These are phyloP conservation scores for Leptosphaerulina australis DNA, from an alignment of 2,329 filamentous ascomycete species.

Conservation along the genomic window DNA sequence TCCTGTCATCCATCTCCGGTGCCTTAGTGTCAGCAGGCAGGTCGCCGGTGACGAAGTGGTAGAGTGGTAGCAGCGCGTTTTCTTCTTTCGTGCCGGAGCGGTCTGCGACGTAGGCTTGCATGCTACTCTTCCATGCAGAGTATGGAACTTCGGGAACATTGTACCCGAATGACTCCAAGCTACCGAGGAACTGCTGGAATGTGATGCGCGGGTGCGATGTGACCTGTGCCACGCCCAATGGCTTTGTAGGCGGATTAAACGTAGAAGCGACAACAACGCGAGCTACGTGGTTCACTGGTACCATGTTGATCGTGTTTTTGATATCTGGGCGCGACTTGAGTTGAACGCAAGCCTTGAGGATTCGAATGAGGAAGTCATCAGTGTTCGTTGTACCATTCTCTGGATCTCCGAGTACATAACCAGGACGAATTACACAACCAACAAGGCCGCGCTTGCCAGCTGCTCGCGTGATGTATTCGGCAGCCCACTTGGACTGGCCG, in stretches of 20 bases:
- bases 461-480: constrained; percentile 73
- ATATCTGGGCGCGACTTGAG: constrained; percentile 75
- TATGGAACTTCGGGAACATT: constrained; percentile 70
- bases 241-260: constrained; percentile 64
- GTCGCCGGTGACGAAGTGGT: constrained; percentile 73
- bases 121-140: constrained; percentile 68
- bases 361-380: constrained; percentile 88
- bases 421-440: constrained; percentile 79
- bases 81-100: constrained; percentile 65
- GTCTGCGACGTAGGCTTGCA: constrained; percentile 70
- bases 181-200: constrained; percentile 77
- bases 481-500: constrained; percentile 88
- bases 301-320: constrained; percentile 84
- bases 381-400: constrained; percentile 72
- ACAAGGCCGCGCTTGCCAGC: constrained; percentile 77
- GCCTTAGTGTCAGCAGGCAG: constrained; percentile 73
- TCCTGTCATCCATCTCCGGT: constrained; percentile 74
- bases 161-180: constrained; percentile 76
- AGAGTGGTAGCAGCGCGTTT: constrained; percentile 72
- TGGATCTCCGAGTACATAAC: constrained; percentile 81
- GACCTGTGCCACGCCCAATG: constrained; percentile 72
- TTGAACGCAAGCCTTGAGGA: constrained; percentile 88
- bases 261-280: constrained; percentile 77
- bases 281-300: constrained; percentile 84
- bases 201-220: constrained; percentile 79